Percentiles rank a stretch among this genome's conserved stretches.
These are phyloP conservation scores for Perkinsus olseni DNA, from an alignment of 169 alveolate species.

Conservation along the genomic window DNA sequence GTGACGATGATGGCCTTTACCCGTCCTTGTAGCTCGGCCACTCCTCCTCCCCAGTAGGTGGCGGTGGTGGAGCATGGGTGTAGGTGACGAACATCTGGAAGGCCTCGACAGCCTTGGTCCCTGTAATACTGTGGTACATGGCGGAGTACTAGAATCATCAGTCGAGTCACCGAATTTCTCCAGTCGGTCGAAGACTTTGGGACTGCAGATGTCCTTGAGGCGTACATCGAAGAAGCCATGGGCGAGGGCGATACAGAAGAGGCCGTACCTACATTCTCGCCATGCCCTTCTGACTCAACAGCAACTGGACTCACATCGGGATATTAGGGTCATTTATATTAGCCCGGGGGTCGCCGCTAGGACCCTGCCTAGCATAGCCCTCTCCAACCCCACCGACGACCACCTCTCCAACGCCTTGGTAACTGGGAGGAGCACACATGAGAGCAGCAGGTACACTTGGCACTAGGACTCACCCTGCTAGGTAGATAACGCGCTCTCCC, in stretches of 20 bases:
- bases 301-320: background rate
- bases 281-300: background rate
- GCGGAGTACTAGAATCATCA: background rate
- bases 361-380: background rate
- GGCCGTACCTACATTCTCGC: background rate
- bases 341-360: background rate
- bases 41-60: background rate
- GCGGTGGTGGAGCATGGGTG: background rate
- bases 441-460: background rate
- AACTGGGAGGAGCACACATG: background rate
- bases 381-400: background rate
- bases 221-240: background rate
- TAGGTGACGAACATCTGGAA: slow-evolving; percentile 1
- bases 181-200: background rate
- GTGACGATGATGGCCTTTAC: too few species aligned
- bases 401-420: background rate
- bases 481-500: background rate
- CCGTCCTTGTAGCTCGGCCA: background rate
- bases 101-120: background rate
- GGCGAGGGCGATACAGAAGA: background rate
- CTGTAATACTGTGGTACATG: background rate
- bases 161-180: background rate
- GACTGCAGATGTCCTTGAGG: background rate
- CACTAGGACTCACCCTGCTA: background rate
- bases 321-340: background rate